These are phyloP conservation scores for Grosmannia clavigera DNA, from an alignment of 2,329 filamentous ascomycete genomes.

Conservation along the genomic window DNA sequence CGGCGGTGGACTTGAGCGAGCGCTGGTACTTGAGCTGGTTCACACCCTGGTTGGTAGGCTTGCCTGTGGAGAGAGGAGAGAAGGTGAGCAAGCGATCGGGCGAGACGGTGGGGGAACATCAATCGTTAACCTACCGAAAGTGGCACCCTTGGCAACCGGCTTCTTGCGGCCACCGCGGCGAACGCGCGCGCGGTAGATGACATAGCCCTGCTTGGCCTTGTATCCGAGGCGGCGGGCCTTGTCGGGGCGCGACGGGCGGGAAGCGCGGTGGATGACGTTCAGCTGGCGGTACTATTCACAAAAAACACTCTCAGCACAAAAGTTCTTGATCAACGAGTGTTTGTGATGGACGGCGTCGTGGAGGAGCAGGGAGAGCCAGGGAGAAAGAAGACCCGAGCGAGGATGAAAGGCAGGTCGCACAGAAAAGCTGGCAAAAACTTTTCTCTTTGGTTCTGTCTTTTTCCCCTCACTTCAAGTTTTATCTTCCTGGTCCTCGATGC, in stretches of 20 bases:
- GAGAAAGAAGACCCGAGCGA: too few species aligned
- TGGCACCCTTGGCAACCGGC: slow-evolving; percentile 94
- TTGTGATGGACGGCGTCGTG: slow-evolving; percentile 49
- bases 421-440: background rate
- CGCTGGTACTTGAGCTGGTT: slow-evolving; percentile 99
- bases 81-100: background rate
- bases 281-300: slow-evolving; percentile 73
- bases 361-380: background rate
- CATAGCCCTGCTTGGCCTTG: slow-evolving; percentile 99
- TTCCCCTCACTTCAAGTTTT: background rate
- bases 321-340: slow-evolving; percentile 90
- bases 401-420: background rate
- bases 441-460: background rate
- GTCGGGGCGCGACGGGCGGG: slow-evolving; percentile 94
- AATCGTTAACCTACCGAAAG: slow-evolving; percentile 57
- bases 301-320: slow-evolving; percentile 9
- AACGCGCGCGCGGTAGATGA: slow-evolving; percentile 98
- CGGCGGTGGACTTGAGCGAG: slow-evolving; percentile 91
- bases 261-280: slow-evolving; percentile 99
- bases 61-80: slow-evolving; percentile 48
- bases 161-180: slow-evolving; percentile 98
- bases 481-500: background rate
- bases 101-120: background rate
- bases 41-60: slow-evolving; percentile 99
- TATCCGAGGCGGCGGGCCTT: slow-evolving; percentile 99